Evolutionary conservation across 148 eudicot species (phyloP).

Genomic region (Chenopodium quinoa): DNA sequence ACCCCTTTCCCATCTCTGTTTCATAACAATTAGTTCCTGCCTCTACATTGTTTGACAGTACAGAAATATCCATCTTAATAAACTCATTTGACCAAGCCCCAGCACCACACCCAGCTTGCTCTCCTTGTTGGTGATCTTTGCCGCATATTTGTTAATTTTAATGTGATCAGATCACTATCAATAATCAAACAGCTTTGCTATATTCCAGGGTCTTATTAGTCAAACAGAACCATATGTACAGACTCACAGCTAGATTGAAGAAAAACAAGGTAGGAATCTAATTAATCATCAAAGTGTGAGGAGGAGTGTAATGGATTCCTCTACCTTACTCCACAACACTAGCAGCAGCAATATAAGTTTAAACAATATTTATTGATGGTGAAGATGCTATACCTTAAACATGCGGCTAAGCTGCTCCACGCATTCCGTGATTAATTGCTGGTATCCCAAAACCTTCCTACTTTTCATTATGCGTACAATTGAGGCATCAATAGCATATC

Average conservation of each 20-base stretch:
- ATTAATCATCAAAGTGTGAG: not conserved
- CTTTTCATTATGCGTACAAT: constrained; percentile 48
- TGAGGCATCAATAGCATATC: constrained; percentile 48
- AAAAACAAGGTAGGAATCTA: not conserved
- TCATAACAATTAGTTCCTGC: not conserved
- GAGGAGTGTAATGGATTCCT: not conserved
- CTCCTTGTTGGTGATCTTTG: not conserved
- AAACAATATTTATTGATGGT: not conserved
- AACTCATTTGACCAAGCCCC: not conserved
- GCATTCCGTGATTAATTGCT: constrained; percentile 41
- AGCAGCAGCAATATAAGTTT: not conserved
- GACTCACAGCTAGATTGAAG: not conserved
- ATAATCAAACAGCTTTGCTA: not conserved
- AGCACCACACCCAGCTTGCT: not conserved
- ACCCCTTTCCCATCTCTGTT: not conserved
- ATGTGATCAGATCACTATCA: not conserved
- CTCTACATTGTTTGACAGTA: not conserved
- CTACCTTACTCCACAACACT: not conserved
- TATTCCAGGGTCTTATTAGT: not conserved
- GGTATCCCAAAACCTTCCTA: constrained; percentile 40
- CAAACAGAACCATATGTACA: not conserved
- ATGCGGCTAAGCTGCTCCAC: constrained; percentile 47
- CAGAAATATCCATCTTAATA: not conserved
- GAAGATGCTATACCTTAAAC: constrained; percentile 37
- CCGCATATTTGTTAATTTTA: not conserved